These are phyloP conservation scores for Penicillium longicatenatum DNA, from an alignment of 495 filamentous ascomycete species.

Conservation along the genomic window DNA sequence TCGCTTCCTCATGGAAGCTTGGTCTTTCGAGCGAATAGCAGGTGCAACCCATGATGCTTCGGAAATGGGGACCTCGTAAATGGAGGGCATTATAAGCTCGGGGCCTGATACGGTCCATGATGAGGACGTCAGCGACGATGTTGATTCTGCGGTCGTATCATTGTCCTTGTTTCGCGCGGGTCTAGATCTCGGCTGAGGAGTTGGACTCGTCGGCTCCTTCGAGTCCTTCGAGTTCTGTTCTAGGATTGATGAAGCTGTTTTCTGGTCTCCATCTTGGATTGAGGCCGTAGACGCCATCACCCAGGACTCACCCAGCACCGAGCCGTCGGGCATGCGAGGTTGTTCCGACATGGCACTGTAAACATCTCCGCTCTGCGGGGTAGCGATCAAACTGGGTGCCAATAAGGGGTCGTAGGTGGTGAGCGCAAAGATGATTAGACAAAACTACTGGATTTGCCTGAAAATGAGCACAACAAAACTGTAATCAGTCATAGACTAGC, in stretches of 20 bases:
- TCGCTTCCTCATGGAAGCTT: slow-evolving; percentile 28
- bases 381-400: background rate
- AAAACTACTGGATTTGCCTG: background rate
- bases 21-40: slow-evolving; percentile 23
- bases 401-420: background rate
- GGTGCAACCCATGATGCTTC: slow-evolving; percentile 46
- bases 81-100: slow-evolving; percentile 51
- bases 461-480: background rate
- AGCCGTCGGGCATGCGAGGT: slow-evolving; percentile 25
- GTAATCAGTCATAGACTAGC: background rate
- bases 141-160: slow-evolving; percentile 20
- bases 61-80: slow-evolving; percentile 38
- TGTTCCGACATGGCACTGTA: slow-evolving; percentile 29
- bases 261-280: slow-evolving; percentile 14
- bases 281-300: slow-evolving; percentile 33
- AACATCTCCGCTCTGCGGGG: slow-evolving; percentile 18
- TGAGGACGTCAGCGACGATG: slow-evolving; percentile 32
- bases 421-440: background rate
- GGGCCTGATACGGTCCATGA: slow-evolving; percentile 39
- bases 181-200: slow-evolving; percentile 11
- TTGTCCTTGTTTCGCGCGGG: slow-evolving; percentile 9
- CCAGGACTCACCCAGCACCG: slow-evolving; percentile 44
- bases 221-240: background rate
- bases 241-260: background rate
- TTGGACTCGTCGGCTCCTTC: slow-evolving; percentile 8